Percentiles rank a stretch among this genome's conserved stretches.
These are phyloP conservation scores for Houttuynia cordata DNA, from an alignment of 164 flowering plant species.

Conservation along the genomic window DNA sequence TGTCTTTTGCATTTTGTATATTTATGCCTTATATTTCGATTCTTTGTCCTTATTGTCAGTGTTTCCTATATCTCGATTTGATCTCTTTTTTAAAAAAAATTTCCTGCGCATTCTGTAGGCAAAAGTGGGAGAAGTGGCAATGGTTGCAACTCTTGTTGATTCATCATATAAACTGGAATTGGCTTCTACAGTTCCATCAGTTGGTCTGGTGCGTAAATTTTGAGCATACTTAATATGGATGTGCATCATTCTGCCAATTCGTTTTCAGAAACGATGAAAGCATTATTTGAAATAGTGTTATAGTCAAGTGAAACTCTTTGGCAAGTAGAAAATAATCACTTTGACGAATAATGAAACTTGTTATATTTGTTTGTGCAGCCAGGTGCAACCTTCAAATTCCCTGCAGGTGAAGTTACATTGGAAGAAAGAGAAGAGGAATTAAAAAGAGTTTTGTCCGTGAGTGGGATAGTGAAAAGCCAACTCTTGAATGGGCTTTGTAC, in stretches of 20 bases:
- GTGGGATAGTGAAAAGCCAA: constrained; percentile 53
- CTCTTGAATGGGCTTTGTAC: constrained; percentile 59
- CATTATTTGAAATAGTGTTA: too few relatives aligned
- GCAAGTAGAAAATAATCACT: not conserved
- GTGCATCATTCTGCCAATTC: not conserved
- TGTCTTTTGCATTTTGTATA: too few relatives aligned
- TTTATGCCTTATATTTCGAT: too few relatives aligned
- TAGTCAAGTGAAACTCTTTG: not conserved
- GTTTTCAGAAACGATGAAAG: too few relatives aligned
- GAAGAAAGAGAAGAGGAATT: constrained; percentile 68
- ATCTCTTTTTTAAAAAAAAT: not conserved
- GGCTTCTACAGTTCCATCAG: constrained; percentile 63
- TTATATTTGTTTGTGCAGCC: constrained; percentile 40
- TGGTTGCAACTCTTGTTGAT: constrained; percentile 55
- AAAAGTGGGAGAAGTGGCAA: constrained; percentile 64
- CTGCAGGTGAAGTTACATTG: constrained; percentile 71
- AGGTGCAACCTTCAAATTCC: constrained; percentile 68
- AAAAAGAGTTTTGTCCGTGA: constrained; percentile 39
- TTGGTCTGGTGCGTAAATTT: constrained; percentile 51
- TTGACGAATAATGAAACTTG: not conserved
- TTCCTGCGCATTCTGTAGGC: constrained; percentile 23
- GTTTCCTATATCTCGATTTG: too few relatives aligned
- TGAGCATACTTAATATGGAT: too few relatives aligned
- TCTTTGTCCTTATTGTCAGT: too few relatives aligned
- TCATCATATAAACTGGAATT: constrained; percentile 63